Conservation (phyloP, 176 grass and related monocot species). For the Poa annua region DNA sequence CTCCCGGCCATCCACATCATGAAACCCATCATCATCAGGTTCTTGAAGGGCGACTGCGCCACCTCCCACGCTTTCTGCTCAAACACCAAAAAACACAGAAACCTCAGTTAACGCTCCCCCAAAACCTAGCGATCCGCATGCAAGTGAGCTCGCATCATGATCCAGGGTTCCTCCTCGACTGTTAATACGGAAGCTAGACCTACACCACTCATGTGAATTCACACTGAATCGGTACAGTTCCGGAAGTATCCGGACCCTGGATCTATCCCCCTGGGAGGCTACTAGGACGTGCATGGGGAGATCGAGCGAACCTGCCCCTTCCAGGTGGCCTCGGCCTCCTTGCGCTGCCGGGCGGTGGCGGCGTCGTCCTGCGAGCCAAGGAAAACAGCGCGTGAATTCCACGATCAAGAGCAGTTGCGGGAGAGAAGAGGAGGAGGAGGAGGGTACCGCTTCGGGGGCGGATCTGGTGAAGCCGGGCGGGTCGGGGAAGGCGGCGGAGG, state of each 20-base stretch:
- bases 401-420: background rate
- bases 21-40: constrained; percentile 99
- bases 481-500: constrained; percentile 56
- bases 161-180: constrained; percentile 2
- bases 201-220: background rate
- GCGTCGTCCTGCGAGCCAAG: constrained; percentile 65
- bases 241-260: background rate
- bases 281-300: background rate
- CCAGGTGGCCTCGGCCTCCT: constrained; percentile 83
- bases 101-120: constrained; percentile 1
- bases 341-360: constrained; percentile 78
- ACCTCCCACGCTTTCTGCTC: constrained; percentile 98
- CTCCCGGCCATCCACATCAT: constrained; percentile 99
- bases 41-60: constrained; percentile 93
- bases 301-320: constrained; percentile 71
- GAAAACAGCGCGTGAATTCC: constrained; percentile 9
- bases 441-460: constrained; percentile 59
- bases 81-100: constrained; percentile 17
- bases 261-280: constrained; percentile 22
- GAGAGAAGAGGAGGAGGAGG: background rate
- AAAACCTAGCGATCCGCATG: constrained; percentile 7
- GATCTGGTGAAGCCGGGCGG: constrained; percentile 83
- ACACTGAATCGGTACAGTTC: background rate
- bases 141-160: constrained; percentile 31
- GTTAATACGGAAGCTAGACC: background rate